Conservation (phyloP, 31 red algal genomes). For the Endocladia muricata region DNA sequence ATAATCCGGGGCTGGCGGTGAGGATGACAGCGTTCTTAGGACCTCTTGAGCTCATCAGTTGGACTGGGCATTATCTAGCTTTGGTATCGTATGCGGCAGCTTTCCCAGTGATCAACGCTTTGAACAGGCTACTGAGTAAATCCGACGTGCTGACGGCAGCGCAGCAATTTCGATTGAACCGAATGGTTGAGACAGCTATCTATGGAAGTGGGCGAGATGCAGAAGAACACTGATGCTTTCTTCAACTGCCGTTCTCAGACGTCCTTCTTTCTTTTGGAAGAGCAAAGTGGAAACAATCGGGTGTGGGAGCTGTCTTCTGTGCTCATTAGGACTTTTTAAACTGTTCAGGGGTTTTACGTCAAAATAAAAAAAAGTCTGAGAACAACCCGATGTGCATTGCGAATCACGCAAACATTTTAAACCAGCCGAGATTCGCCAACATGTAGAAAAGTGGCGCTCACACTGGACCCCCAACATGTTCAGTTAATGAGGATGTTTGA, state of each 20-base stretch:
- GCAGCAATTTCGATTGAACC: constrained; percentile 48
- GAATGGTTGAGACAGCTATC: constrained; percentile 43
- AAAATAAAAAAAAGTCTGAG: too few relatives aligned
- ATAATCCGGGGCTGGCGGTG: constrained; percentile 47
- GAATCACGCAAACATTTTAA: too few relatives aligned
- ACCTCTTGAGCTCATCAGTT: constrained; percentile 42
- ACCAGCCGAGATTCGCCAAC: too few relatives aligned
- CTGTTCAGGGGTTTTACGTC: too few relatives aligned
- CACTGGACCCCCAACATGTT: too few relatives aligned
- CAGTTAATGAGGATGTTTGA: constrained; percentile 6
- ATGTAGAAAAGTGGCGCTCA: too few relatives aligned
- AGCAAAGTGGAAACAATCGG: too few relatives aligned
- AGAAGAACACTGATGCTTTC: background rate
- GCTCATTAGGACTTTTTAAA: too few relatives aligned
- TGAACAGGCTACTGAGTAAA: background rate
- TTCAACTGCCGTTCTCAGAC: too few relatives aligned
- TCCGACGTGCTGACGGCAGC: background rate
- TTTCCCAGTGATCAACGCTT: background rate
- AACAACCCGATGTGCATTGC: too few relatives aligned
- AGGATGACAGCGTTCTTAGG: constrained; percentile 61
- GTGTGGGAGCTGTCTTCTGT: too few relatives aligned
- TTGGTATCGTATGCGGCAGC: constrained; percentile 52
- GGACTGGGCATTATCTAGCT: constrained; percentile 68
- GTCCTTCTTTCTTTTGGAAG: too few relatives aligned
- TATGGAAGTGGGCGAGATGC: constrained; percentile 61